Evolutionary conservation across 805 yeast genomes (phyloP), one percentile per base, ranked within the genome.

Genomic region (Pichia rugopelliculosa): DNA sequence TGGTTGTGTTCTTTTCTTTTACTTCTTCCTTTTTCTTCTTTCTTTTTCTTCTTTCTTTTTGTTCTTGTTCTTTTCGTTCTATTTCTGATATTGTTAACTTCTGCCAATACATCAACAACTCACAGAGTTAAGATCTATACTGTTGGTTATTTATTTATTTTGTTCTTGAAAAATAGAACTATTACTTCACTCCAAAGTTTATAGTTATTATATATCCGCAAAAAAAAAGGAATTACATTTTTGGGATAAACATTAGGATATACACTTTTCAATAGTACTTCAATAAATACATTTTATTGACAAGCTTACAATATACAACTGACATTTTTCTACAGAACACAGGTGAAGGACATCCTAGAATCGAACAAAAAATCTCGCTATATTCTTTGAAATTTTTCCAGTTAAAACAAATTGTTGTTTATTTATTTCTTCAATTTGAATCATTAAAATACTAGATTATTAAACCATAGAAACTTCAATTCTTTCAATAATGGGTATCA

Each of bases 401-500:
- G 34, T n/a, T 30, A 15, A 30, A 30, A 30, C 34, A n/a, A 30
- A 6, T 5, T 6, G n/a, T 30, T 30, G 34, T 30, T 30, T 30
- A 8, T 30, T 30, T n/a, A n/a, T n/a, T 30, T 11, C 3, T 26
- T 7, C 12, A 30, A 2, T 30, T 30, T n/a, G n/a, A 15, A 15
- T n/a, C 9, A 30, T 9, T n/a, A 15, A n/a, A n/a, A 17, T 30
- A 30, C 18, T 6, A n/a, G 10, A n/a, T 10, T 30, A 30, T 30
- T 30, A 30, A 10, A 10, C 13, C 4, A 18, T 18, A 18, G 6
- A n/a, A 36, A 9, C 24, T 23, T 34, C 23, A 37, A 1, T 36
- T 18, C 15, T 13, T n/a, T 21, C n/a, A 10, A 36, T 13, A 9
- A 59, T 57, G 60, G 50, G 58, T 15, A 42, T 62, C 17, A 52